These are phyloP conservation scores for Chimonanthus praecox DNA, from an alignment of 164 flowering plant species.

Conservation along the genomic window DNA sequence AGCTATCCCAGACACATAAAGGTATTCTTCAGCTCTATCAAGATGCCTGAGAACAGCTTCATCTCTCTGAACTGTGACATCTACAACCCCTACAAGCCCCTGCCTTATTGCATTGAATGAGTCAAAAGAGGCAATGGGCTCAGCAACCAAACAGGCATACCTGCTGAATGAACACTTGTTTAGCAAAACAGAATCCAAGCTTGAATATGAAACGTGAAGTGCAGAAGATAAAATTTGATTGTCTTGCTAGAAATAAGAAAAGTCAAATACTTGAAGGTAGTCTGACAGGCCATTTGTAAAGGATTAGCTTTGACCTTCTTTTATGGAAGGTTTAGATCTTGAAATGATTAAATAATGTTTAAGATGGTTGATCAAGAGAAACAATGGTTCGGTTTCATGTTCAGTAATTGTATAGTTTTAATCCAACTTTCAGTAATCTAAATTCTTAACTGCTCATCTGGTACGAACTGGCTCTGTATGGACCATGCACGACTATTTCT, in stretches of 20 bases:
- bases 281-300: not conserved
- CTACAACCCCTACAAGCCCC: slow-evolving; percentile 68
- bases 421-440: not conserved
- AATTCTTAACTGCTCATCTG: not conserved
- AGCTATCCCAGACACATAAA: slow-evolving; percentile 87
- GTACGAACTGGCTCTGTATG: not conserved
- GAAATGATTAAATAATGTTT: too few relatives aligned
- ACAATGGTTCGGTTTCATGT: too few relatives aligned
- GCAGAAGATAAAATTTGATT: not conserved
- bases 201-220: not conserved
- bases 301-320: too few relatives aligned
- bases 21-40: slow-evolving; percentile 59
- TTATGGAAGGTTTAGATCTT: too few relatives aligned
- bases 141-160: slow-evolving; percentile 86
- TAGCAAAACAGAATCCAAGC: not conserved
- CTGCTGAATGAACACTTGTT: slow-evolving; percentile 26
- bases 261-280: not conserved
- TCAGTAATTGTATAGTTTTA: too few relatives aligned
- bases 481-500: not conserved
- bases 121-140: slow-evolving; percentile 23
- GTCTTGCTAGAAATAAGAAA: not conserved
- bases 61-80: slow-evolving; percentile 64
- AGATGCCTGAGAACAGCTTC: slow-evolving; percentile 44
- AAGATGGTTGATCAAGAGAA: too few relatives aligned
- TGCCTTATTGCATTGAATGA: slow-evolving; percentile 1